These are phyloP conservation scores for Apiotrichum veenhuisii DNA, from an alignment of 1,284 basidiomycete species.

Conservation along the genomic window DNA sequence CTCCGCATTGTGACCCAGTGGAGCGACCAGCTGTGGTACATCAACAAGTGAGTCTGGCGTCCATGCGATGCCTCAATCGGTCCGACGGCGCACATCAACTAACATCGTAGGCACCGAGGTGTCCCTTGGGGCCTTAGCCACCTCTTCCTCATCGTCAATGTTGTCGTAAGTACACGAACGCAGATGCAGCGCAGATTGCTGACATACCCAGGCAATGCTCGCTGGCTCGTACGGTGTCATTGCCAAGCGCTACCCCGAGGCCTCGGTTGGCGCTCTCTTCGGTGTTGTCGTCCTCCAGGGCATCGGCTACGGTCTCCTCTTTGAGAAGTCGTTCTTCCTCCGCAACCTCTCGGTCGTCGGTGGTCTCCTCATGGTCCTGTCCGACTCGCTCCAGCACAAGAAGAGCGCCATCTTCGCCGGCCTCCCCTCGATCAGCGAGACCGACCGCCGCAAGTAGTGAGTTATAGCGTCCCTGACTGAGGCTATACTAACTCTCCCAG, in stretches of 20 bases:
- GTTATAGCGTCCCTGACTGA: slow-evolving; percentile 37
- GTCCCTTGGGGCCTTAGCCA: slow-evolving; percentile 96
- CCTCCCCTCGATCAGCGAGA: slow-evolving; percentile 84
- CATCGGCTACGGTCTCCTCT: slow-evolving; percentile 89
- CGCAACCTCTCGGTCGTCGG: slow-evolving; percentile 89
- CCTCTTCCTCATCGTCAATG: slow-evolving; percentile 85
- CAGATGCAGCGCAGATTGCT: neutral
- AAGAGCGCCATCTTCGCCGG: slow-evolving; percentile 91
- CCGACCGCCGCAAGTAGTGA: slow-evolving; percentile 96
- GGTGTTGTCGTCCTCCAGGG: slow-evolving; percentile 91
- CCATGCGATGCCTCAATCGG: neutral
- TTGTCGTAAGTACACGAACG: slow-evolving; percentile 66
- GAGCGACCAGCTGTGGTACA: slow-evolving; percentile 94
- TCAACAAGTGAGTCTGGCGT: slow-evolving; percentile 69
- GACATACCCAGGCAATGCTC: slow-evolving; percentile 70
- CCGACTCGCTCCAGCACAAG: slow-evolving; percentile 82
- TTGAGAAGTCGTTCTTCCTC: slow-evolving; percentile 99
- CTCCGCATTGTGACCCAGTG: slow-evolving; percentile 90
- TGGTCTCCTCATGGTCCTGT: slow-evolving; percentile 95
- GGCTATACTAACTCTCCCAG: slow-evolving; percentile 49
- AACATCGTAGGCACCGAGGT: slow-evolving; percentile 68
- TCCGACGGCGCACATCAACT: neutral
- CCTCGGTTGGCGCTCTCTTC: slow-evolving; percentile 82
- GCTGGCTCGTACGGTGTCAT: slow-evolving; percentile 83
- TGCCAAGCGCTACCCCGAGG: slow-evolving; percentile 79